A percentile compares a stretch with the other conserved stretches of the same genome.
Conservation (phyloP, 352 stramenopile species). For the Phytophthora pini region DNA sequence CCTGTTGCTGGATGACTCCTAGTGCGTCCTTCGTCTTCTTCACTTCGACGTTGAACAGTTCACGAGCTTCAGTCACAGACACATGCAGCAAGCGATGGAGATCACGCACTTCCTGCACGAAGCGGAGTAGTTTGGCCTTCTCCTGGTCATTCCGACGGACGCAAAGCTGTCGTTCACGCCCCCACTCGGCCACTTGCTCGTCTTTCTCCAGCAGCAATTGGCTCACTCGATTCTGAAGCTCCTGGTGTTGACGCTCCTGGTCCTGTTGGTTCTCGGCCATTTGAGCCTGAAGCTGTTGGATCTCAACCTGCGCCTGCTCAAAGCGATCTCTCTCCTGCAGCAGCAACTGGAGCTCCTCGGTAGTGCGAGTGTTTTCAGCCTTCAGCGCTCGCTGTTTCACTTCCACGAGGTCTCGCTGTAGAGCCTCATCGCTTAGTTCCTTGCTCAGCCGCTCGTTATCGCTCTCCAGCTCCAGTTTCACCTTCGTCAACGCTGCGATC, state of each 20-base stretch:
- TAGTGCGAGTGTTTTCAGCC: slow-evolving; percentile 13
- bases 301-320: slow-evolving; percentile 17
- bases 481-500: slow-evolving; percentile 51
- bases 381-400: slow-evolving; percentile 18
- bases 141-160: slow-evolving; percentile 22
- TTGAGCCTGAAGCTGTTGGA: slow-evolving; percentile 17
- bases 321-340: slow-evolving; percentile 30
- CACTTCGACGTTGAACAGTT: slow-evolving; percentile 28
- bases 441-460: slow-evolving; percentile 35
- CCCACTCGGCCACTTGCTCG: slow-evolving; percentile 13
- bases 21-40: slow-evolving; percentile 45
- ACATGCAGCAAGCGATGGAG: slow-evolving; percentile 30
- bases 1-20: slow-evolving; percentile 42
- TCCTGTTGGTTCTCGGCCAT: slow-evolving; percentile 6
- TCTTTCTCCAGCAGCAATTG: slow-evolving; percentile 32
- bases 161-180: slow-evolving; percentile 17
- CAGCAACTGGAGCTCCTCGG: slow-evolving; percentile 27
- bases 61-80: slow-evolving; percentile 24
- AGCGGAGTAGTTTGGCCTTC: slow-evolving; percentile 25
- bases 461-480: slow-evolving; percentile 45
- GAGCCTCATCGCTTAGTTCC: slow-evolving; percentile 19
- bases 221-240: slow-evolving; percentile 30
- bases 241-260: slow-evolving; percentile 4
- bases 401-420: slow-evolving; percentile 16
- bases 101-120: slow-evolving; percentile 24